phyloP scores from a whole-genome alignment of 805 yeast genomes.

The Barnettozyma vustinii region DNA sequence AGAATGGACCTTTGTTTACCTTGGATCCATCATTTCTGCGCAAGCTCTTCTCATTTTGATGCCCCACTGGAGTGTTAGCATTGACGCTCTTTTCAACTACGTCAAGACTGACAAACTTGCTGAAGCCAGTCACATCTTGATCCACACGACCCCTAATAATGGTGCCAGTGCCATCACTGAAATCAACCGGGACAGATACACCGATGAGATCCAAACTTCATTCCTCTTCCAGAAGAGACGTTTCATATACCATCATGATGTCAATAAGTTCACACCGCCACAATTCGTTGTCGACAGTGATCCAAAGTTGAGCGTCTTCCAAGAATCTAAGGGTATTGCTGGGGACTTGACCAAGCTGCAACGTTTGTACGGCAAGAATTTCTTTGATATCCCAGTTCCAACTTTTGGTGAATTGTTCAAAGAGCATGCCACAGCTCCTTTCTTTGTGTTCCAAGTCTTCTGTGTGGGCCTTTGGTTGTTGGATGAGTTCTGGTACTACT shows the following conservation, averaged over 20 bases:
- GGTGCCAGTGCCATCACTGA: conserved; percentile 80
- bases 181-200: conserved; percentile 49
- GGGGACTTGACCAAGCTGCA: conserved; percentile 45
- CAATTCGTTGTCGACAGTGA: conserved; percentile 54
- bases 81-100: conserved; percentile 70
- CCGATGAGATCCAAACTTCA: conserved; percentile 57
- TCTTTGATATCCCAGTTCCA: conserved; percentile 93
- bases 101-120: conserved; percentile 41
- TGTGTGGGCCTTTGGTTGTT: conserved; percentile 93
- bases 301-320: conserved; percentile 54
- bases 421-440: conserved; percentile 98
- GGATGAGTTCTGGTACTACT: conserved; percentile 96
- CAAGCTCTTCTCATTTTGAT: conserved; percentile 77
- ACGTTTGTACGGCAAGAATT: conserved; percentile 76
- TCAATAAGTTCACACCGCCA: conserved; percentile 70
- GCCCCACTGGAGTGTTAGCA: conserved; percentile 88
- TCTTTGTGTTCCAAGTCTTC: conserved; percentile 93
- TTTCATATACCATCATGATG: conserved; percentile 58
- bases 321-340: conserved; percentile 46
- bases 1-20: conserved; percentile 93
- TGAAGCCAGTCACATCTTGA: conserved; percentile 67
- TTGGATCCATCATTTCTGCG: conserved; percentile 65
- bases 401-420: conserved; percentile 84
- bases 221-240: conserved; percentile 91
- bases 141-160: conserved; percentile 77